A percentile compares a stretch with the other conserved stretches of the same genome.
Conservation (phyloP, 1,139 yeast species). For the Pichia sp. region DNA sequence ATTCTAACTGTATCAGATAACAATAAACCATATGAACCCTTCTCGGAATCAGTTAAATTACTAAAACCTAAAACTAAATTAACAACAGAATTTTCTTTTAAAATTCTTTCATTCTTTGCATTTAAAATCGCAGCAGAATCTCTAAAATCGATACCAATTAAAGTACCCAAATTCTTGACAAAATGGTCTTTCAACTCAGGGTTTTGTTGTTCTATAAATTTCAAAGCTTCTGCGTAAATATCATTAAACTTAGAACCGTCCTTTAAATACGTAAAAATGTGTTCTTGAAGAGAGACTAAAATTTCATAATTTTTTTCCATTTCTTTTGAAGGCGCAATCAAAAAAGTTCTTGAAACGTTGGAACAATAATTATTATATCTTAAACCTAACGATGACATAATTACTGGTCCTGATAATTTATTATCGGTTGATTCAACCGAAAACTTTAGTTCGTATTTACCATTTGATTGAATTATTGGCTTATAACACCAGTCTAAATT, state of each 20-base stretch:
- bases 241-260: conserved; percentile 64
- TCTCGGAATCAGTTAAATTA: conserved; percentile 47
- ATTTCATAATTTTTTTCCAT: conserved; percentile 79
- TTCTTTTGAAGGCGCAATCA: conserved; percentile 81
- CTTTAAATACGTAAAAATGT: conserved; percentile 52
- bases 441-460: conserved; percentile 76
- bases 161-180: conserved; percentile 82
- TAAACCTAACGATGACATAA: conserved; percentile 77
- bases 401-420: conserved; percentile 72
- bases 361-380: conserved; percentile 89
- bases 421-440: conserved; percentile 73
- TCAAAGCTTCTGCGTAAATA: conserved; percentile 59
- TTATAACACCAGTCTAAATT: conserved; percentile 91
- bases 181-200: conserved; percentile 64
- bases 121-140: conserved; percentile 73
- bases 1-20: conserved; percentile 81
- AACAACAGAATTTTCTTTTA: conserved; percentile 70
- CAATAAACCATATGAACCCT: conserved; percentile 59
- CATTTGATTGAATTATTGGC: conserved; percentile 88
- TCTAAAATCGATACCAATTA: conserved; percentile 86
- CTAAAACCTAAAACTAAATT: conserved; percentile 75
- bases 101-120: conserved; percentile 61
- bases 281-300: conserved; percentile 59
- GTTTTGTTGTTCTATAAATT: conserved; percentile 48
- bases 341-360: conserved; percentile 78